Evolutionary conservation across 1,284 basidiomycete genomes (phyloP).

Genomic region (Wallemia hederae): DNA sequence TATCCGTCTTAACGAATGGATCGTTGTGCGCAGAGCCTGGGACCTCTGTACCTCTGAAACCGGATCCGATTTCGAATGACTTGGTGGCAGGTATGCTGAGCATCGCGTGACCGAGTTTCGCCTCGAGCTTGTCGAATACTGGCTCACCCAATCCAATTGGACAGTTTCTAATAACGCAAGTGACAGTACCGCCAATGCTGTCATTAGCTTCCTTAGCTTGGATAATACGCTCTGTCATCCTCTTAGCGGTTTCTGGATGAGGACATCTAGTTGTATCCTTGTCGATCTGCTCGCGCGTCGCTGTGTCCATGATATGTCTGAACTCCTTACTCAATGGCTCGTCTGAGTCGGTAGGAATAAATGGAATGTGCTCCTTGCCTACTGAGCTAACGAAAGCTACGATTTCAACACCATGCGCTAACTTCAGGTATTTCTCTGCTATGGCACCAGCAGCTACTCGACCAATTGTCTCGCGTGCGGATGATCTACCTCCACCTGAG

Average conservation of each 20-base stretch:
- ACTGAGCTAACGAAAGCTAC: conserved; percentile 92
- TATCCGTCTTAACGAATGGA: conserved; percentile 36
- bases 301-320: conserved; percentile 39
- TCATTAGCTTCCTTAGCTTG: conserved; percentile 70
- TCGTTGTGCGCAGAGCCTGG: conserved; percentile 87
- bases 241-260: conserved; percentile 52
- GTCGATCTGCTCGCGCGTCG: conserved; percentile 72
- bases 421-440: conserved; percentile 78
- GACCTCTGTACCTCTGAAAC: conserved; percentile 84
- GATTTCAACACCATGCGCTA: conserved; percentile 71
- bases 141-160: conserved; percentile 87
- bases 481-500: conserved; percentile 77
- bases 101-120: conserved; percentile 89
- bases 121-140: conserved; percentile 96
- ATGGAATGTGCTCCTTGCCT: conserved; percentile 54
- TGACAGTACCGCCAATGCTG: conserved; percentile 90
- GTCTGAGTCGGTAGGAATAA: conserved; percentile 22
- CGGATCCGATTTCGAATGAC: conserved; percentile 90
- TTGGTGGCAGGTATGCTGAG: conserved; percentile 96
- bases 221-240: conserved; percentile 82
- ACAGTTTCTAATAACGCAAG: conserved; percentile 72
- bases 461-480: conserved; percentile 87
- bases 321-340: conserved; percentile 65
- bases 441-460: conserved; percentile 94
- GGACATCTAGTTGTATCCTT: conserved; percentile 69